Evolutionary conservation across 257 asterid species (phyloP).

Genomic region (Solanum gracilifrons): DNA sequence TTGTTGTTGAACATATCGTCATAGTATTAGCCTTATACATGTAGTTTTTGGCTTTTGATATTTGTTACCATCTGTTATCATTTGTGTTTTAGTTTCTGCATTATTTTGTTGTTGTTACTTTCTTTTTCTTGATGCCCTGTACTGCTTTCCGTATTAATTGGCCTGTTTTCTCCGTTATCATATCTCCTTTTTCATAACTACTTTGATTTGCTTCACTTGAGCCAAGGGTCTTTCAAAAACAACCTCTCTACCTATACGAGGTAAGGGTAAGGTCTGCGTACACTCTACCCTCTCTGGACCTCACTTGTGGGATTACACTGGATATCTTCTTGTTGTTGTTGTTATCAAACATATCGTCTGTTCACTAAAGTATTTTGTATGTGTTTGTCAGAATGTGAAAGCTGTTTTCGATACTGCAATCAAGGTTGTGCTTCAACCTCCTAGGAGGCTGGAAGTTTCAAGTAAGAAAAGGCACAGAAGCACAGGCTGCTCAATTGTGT

Average conservation of each 20-base stretch:
- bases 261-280: not conserved
- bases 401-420: slow-evolving; percentile 91
- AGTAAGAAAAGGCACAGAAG: slow-evolving; percentile 46
- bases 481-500: slow-evolving; percentile 77
- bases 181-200: not conserved
- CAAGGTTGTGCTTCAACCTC: slow-evolving; percentile 89
- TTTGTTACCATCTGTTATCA: not conserved
- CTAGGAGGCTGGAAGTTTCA: slow-evolving; percentile 65
- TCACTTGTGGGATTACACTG: not conserved
- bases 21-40: not conserved
- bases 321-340: not conserved
- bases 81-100: not conserved
- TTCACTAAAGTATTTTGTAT: not conserved
- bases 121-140: not conserved
- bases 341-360: not conserved
- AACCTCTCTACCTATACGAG: not conserved
- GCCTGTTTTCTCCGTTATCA: not conserved
- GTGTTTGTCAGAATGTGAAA: slow-evolving; percentile 62
- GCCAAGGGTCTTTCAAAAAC: not conserved
- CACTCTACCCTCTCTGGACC: not conserved
- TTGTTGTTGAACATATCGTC: not conserved
- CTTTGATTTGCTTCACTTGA: not conserved
- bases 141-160: not conserved
- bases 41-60: not conserved
- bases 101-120: not conserved